phyloP scores from a whole-genome alignment of 192 early-diverging fungal species.

The Coemansia biformis region DNA sequence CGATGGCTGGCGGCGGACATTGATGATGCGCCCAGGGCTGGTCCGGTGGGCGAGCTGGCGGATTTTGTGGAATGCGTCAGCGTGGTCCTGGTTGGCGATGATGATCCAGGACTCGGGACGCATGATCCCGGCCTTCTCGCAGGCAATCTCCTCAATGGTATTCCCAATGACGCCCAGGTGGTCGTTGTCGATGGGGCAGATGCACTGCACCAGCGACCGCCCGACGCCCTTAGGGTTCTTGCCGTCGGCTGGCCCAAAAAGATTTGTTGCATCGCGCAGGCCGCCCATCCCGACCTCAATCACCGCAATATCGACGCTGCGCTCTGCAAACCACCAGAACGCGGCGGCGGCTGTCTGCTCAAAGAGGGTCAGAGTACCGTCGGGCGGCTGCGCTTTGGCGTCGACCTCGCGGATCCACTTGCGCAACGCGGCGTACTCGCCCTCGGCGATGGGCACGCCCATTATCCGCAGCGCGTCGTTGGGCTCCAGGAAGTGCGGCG shows the following conservation, averaged over 20 bases:
- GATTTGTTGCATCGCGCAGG: slow-evolving; percentile 75
- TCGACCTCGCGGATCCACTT: slow-evolving; percentile 45
- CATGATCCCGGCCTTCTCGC: slow-evolving; percentile 78
- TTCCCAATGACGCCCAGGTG: slow-evolving; percentile 68
- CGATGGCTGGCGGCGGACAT: slow-evolving; percentile 37
- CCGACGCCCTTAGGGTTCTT: slow-evolving; percentile 33
- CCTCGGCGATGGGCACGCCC: slow-evolving; percentile 39
- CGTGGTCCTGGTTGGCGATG: slow-evolving; percentile 32
- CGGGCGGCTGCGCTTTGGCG: slow-evolving; percentile 11
- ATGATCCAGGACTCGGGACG: slow-evolving; percentile 44
- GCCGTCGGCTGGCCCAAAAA: slow-evolving; percentile 51
- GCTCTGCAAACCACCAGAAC: slow-evolving; percentile 55
- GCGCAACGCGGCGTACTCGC: slow-evolving; percentile 41
- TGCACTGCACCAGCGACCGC: slow-evolving; percentile 47
- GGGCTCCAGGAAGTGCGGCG: slow-evolving; percentile 69
- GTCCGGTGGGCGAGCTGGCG: slow-evolving; percentile 27
- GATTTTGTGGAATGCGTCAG: slow-evolving; percentile 39
- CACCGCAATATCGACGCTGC: slow-evolving; percentile 64
- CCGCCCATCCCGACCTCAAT: slow-evolving; percentile 85
- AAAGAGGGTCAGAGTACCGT: slow-evolving; percentile 57
- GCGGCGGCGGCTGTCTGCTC: slow-evolving; percentile 64
- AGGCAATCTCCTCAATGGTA: slow-evolving; percentile 63
- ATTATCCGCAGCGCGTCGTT: slow-evolving; percentile 63
- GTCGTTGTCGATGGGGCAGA: slow-evolving; percentile 69
- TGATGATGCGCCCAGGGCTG: slow-evolving; percentile 36